phyloP scores from a whole-genome alignment of 345 rosid species.

The Populus pruinosa region DNA sequence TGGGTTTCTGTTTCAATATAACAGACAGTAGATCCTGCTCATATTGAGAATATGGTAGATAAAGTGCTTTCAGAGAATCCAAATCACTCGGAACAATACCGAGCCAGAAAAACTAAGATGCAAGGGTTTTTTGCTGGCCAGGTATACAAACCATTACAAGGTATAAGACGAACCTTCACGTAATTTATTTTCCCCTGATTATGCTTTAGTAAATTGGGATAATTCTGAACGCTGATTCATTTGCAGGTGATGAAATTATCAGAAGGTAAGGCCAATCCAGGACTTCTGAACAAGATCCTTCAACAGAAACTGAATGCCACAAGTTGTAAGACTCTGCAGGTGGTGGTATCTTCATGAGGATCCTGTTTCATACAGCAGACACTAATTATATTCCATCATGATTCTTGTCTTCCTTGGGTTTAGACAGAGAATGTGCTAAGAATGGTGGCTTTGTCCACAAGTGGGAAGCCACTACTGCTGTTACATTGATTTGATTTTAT shows the following conservation, averaged over 20 bases:
- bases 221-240: constrained; percentile 1
- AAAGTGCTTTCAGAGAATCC: constrained; percentile 70
- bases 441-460: neutral
- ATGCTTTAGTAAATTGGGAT: too few relatives aligned
- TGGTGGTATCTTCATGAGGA: neutral
- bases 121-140: constrained; percentile 92
- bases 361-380: neutral
- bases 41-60: constrained; percentile 76
- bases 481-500: neutral
- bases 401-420: neutral
- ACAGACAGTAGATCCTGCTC: constrained; percentile 74
- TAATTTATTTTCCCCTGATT: neutral
- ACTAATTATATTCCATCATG: neutral
- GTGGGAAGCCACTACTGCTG: neutral
- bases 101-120: constrained; percentile 78
- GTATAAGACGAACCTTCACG: neutral
- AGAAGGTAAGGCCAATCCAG: constrained; percentile 88
- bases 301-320: constrained; percentile 60
- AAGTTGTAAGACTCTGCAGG: constrained; percentile 30
- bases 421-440: neutral
- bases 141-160: constrained; percentile 36
- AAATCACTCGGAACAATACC: constrained; percentile 84
- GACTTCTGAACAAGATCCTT: constrained; percentile 76
- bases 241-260: constrained; percentile 88
- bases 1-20: constrained; percentile 9